Percentiles rank a stretch among this genome's conserved stretches.
Evolutionary conservation across 2,329 filamentous ascomycete genomes (phyloP).

Genomic region (Pseudogymnoascus sp.): DNA sequence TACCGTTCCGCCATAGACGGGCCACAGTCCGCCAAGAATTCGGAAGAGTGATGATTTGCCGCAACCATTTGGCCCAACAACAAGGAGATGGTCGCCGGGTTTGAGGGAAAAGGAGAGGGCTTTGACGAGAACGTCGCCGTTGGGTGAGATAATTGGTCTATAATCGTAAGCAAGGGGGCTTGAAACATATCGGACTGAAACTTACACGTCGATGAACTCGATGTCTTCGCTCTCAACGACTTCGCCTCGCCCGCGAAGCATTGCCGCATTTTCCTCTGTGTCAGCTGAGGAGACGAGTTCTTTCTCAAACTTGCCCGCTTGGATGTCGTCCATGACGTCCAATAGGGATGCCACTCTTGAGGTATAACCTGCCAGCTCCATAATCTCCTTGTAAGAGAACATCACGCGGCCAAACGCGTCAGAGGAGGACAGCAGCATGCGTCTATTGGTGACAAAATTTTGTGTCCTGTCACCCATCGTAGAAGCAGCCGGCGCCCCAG

Average conservation of each 20-base stretch:
- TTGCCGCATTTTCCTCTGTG: conserved; percentile 71
- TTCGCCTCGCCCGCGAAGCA: conserved; percentile 73
- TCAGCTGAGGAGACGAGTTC: conserved; percentile 85
- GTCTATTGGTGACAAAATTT: conserved; percentile 86
- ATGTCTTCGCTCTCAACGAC: conserved; percentile 79
- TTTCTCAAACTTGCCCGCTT: conserved; percentile 88
- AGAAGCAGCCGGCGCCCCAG: conserved; percentile 47
- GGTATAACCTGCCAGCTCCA: conserved; percentile 91
- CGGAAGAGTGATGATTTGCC: conserved; percentile 95
- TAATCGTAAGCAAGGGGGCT: conserved; percentile 17
- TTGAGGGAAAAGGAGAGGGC: conserved; percentile 80
- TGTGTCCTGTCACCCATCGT: conserved; percentile 66
- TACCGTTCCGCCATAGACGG: conserved; percentile 90
- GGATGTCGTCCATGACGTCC: conserved; percentile 90
- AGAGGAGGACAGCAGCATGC: conserved; percentile 85
- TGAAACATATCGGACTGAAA: conserved; percentile 17
- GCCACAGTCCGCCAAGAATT: conserved; percentile 93
- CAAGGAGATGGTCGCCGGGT: conserved; percentile 77
- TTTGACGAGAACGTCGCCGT: conserved; percentile 84
- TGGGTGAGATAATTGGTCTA: conserved; percentile 87
- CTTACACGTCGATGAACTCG: conserved; percentile 71
- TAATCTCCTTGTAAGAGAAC: conserved; percentile 97
- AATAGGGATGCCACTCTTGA: conserved; percentile 83
- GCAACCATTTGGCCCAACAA: conserved; percentile 94
- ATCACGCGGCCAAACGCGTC: conserved; percentile 93